Percentiles rank a stretch among this genome's conserved stretches.
Conservation (phyloP, 257 asterid genomes). For the Rehmannia glutinosa region DNA sequence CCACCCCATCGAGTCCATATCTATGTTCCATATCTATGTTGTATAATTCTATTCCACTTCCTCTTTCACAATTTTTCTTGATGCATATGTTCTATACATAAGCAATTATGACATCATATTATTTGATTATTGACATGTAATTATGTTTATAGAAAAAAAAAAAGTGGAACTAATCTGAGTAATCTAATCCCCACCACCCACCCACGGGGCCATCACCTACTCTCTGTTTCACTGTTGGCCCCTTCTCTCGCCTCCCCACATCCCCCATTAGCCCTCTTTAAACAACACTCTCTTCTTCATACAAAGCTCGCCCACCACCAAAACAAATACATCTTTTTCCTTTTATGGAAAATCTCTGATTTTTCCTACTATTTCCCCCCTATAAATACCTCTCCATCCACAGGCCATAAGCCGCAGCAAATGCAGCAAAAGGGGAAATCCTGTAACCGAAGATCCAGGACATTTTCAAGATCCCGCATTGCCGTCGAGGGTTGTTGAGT, state of each 20-base stretch:
- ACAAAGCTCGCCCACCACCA: background rate
- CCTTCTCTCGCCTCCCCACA: constrained; percentile 3
- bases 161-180: too few species aligned
- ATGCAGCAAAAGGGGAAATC: constrained; percentile 84
- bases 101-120: too few species aligned
- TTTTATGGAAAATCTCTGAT: too few species aligned
- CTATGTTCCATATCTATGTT: too few species aligned
- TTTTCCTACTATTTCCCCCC: constrained; percentile 10
- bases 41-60: too few species aligned
- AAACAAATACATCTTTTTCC: background rate
- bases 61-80: too few species aligned
- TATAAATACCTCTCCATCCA: constrained; percentile 13
- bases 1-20: too few species aligned
- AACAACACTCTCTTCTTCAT: background rate
- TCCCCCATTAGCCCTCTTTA: background rate
- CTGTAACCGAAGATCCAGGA: constrained; percentile 72
- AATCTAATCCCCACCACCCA: too few species aligned
- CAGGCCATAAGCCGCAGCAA: constrained; percentile 9
- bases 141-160: too few species aligned
- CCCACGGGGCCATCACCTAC: too few species aligned
- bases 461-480: constrained; percentile 86
- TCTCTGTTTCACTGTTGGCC: background rate
- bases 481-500: constrained; percentile 73
- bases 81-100: too few species aligned
- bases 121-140: too few species aligned